Evolutionary conservation across 129 eudicot species (phyloP).

Genomic region (Lactuca saligna): DNA sequence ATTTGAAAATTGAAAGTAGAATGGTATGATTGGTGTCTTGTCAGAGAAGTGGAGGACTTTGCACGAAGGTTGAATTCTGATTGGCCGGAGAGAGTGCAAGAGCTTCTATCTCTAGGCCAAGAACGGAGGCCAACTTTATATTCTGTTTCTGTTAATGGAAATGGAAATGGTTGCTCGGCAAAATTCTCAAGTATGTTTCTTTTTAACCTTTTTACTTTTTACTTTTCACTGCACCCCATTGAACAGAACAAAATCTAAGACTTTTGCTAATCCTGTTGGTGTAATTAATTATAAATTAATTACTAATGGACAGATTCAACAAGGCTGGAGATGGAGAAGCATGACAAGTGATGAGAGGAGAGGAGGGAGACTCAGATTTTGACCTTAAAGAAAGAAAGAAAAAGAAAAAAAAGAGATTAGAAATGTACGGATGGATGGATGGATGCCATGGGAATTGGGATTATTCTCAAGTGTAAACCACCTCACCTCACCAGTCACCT

Average conservation of each 20-base stretch:
- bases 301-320: constrained; percentile 31
- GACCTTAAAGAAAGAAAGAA: constrained; percentile 16
- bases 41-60: constrained; percentile 85
- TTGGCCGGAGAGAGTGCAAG: constrained; percentile 84
- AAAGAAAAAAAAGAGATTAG: constrained; percentile 22
- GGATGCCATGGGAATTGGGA: neutral
- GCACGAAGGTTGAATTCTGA: constrained; percentile 77
- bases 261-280: neutral
- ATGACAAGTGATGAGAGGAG: constrained; percentile 35
- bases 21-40: constrained; percentile 9
- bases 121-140: constrained; percentile 48
- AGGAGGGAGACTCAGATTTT: constrained; percentile 27
- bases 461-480: constrained; percentile 35
- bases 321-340: constrained; percentile 41
- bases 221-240: neutral
- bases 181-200: constrained; percentile 45
- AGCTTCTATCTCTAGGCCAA: constrained; percentile 57
- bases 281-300: too few species aligned
- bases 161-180: constrained; percentile 50
- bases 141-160: constrained; percentile 40
- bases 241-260: neutral
- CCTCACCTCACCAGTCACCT: constrained; percentile 8
- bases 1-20: neutral
- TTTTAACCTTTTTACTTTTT: neutral
- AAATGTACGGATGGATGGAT: neutral